Conservation (phyloP, 257 asterid genomes). For the Solanum bukasovii region DNA sequence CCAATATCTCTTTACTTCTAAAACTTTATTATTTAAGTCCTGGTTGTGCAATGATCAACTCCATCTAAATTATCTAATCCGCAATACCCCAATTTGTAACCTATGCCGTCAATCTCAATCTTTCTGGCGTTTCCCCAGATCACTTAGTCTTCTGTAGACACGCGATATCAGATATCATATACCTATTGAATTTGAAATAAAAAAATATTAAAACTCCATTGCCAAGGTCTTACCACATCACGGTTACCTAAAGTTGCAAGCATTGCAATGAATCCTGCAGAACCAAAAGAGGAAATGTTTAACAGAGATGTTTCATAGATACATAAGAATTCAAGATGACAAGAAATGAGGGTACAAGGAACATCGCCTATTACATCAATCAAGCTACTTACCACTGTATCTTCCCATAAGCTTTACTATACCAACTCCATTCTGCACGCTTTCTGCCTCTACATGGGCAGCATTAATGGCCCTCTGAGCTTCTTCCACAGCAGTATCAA, state of each 20-base stretch:
- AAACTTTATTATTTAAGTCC: background rate
- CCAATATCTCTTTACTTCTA: background rate
- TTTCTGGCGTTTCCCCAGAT: background rate
- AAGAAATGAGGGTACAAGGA: slow-evolving; percentile 4
- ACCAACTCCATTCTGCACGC: slow-evolving; percentile 88
- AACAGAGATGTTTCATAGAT: background rate
- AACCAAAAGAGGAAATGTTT: background rate
- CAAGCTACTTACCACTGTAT: slow-evolving; percentile 56
- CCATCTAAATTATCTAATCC: background rate
- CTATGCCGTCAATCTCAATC: too few species aligned
- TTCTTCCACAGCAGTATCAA: slow-evolving; percentile 97
- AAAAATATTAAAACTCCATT: background rate
- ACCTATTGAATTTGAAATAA: background rate
- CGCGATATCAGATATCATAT: background rate
- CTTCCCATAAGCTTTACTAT: slow-evolving; percentile 97
- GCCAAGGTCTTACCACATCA: slow-evolving; percentile 62
- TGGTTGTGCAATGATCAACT: background rate
- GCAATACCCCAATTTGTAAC: background rate
- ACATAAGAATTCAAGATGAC: background rate
- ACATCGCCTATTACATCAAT: background rate
- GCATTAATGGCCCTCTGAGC: slow-evolving; percentile 98
- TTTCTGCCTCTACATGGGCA: slow-evolving; percentile 94
- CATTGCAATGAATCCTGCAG: slow-evolving; percentile 91
- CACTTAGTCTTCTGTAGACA: background rate
- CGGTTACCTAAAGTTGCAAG: slow-evolving; percentile 90